Base-by-base conservation (phyloP, 75 land plant species). In the Sequoiadendron giganteum region DNA sequence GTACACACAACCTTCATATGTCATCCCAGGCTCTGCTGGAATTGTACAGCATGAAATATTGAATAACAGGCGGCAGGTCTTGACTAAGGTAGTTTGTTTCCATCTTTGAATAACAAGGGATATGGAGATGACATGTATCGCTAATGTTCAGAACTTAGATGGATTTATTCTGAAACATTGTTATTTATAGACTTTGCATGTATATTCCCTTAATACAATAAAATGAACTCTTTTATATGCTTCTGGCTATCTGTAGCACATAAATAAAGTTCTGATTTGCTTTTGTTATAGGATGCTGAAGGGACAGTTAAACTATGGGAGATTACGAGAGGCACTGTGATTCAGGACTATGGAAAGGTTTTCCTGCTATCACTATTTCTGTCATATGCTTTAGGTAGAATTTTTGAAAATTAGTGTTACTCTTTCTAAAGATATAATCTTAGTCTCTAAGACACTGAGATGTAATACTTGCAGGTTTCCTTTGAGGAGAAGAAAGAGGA, bases 401-500 rank as follows among this genome's bases (percentile, higher is more conserved):
- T 38, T 72, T 72, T 25, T 70, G 83, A 49, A 85, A 32, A 73
- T 58, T 86, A 58, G 25, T 30, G 21, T 54, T n/a, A 47, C 2
- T 47, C 43, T 45, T 82, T 82, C 32, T 47, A 13, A 47, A 47
- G 21, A n/a, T 43, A 42, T 34, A 8, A 9, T 45, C 84, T 47
- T 82, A 11, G 21, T 10, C 52, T 19, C 43, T 19, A 73, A 45
- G 54, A 28, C 14, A 36, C 5, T 87, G 84, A 40, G 76, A 39
- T n/a, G 18, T 76, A 10, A 40, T 61, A 54, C 72, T 86, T 91
- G 47, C 88, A 97, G 99, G 95, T 95, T 48, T 90, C 96, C 5
- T 98, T 95, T 90, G 99, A 95, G 55, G 96, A 95, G 79, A 98
- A 94, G 87, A 97, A 95, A 89, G 95, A 98, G 88, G 95, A 97